These are phyloP conservation scores for maize (Zea mays) DNA, from an alignment of 176 grass and related monocot species.

Conservation along the genomic window Zm-B73-REFERENCE-NAM-5.0 NC_050102.1:168873501-168874000, in stretches of 20 bases:
- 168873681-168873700: constrained; percentile 51
- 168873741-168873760: constrained; percentile 31
- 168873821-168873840: not conserved
- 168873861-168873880: not conserved
- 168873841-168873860: not conserved
- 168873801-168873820: not conserved
- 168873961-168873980: not conserved
- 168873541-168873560: constrained; percentile 46
- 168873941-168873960: not conserved
- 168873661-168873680: constrained; percentile 52
- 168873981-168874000: too few relatives aligned
- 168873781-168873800: not conserved
- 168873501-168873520: constrained; percentile 40
- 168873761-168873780: constrained; percentile 29
- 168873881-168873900: not conserved
- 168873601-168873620: constrained; percentile 47
- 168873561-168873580: constrained; percentile 30
- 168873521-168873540: constrained; percentile 39
- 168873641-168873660: constrained; percentile 43
- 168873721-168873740: constrained; percentile 17
- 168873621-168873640: constrained; percentile 33
- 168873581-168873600: constrained; percentile 53
- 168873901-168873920: not conserved
- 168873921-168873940: constrained; percentile 10
- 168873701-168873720: constrained; percentile 40